Evolutionary conservation across 345 rosid genomes (phyloP), one percentile per base, ranked within the genome.

Genomic region (Citrus cavaleriei): DNA sequence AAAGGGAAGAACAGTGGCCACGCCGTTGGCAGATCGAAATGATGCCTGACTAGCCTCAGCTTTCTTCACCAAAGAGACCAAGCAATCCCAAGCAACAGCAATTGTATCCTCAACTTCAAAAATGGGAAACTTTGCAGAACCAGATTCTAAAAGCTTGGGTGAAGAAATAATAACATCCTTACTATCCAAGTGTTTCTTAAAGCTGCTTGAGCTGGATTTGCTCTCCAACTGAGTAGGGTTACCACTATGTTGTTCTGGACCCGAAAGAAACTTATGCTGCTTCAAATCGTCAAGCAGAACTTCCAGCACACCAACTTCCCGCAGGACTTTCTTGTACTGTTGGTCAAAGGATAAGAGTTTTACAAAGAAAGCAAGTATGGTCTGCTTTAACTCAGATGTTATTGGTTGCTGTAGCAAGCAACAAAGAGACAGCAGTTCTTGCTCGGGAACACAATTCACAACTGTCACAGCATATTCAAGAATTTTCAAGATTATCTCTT

Each of bases 401-500:
- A 97, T 94, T 74, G 94, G 94, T 81, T 97, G 99, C 89, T 97
- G 99, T 89, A 97, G 81, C 76, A 97, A 89, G 91, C 99, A 97
- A 86, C 98, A 94, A 62, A 97, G 93, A 62, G 99, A 94, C 83
- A 97, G 90, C 86, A 97, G 79, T 82, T 97, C 99, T 85, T 97
- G 99, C 89, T 97, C 99, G 38, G 99, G 99, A 77, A 97, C 91
- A 82, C 99, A 97, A 86, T 92, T 97, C 83, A 93, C 98, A 75
- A 97, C 98, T 37, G 99, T 97, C 77, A 97, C 99, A 75, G 99
- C 98, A 83, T 94, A 94, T 79, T 94, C 98, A 84, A 97, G 98
- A 86, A 97, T 97, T 88, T 97, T 97, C 85, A 97, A 87, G 75
- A 97, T 93, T 82, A 90, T 93, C 77, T 93, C 98, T 88, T 93